A percentile compares a stretch with the other conserved stretches of the same genome.
Evolutionary conservation across 2,329 filamentous ascomycete species (phyloP).

Genomic region (Fusarium sp.): DNA sequence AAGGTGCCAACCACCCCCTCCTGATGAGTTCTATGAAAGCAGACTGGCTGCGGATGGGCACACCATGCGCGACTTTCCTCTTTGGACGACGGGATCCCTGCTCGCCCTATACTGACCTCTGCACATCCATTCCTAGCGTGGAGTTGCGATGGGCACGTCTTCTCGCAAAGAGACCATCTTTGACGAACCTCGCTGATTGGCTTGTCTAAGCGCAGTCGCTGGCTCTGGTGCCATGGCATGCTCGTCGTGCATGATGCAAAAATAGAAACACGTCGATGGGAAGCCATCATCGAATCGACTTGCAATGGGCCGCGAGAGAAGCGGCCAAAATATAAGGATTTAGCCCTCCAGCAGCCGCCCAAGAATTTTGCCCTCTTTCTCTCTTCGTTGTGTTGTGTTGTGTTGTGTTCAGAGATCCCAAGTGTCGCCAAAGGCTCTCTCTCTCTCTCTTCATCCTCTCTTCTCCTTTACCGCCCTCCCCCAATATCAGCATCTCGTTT

Average conservation of each 20-base stretch:
- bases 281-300: slow-evolving; percentile 46
- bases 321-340: slow-evolving; percentile 69
- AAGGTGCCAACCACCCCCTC: slow-evolving; percentile 31
- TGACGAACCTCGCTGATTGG: slow-evolving; percentile 56
- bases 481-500: slow-evolving; percentile 46
- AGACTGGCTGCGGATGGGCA: slow-evolving; percentile 46
- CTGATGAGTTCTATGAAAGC: slow-evolving; percentile 37
- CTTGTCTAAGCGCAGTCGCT: slow-evolving; percentile 59
- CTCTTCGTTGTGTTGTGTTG: slow-evolving; percentile 38
- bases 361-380: slow-evolving; percentile 56
- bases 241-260: slow-evolving; percentile 50
- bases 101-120: slow-evolving; percentile 38
- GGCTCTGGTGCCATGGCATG: slow-evolving; percentile 45
- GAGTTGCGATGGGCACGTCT: slow-evolving; percentile 37
- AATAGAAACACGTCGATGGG: slow-evolving; percentile 51
- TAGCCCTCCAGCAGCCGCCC: slow-evolving; percentile 57
- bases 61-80: slow-evolving; percentile 48
- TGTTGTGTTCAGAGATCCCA: slow-evolving; percentile 57
- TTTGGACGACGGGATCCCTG: slow-evolving; percentile 40
- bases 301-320: slow-evolving; percentile 53
- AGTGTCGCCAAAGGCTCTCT: slow-evolving; percentile 60
- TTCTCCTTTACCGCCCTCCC: slow-evolving; percentile 50
- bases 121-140: slow-evolving; percentile 49
- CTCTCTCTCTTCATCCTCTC: slow-evolving; percentile 50
- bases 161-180: slow-evolving; percentile 39